Conservation (phyloP, 805 yeast species). For the Debaryomyces prosopidis region DNA sequence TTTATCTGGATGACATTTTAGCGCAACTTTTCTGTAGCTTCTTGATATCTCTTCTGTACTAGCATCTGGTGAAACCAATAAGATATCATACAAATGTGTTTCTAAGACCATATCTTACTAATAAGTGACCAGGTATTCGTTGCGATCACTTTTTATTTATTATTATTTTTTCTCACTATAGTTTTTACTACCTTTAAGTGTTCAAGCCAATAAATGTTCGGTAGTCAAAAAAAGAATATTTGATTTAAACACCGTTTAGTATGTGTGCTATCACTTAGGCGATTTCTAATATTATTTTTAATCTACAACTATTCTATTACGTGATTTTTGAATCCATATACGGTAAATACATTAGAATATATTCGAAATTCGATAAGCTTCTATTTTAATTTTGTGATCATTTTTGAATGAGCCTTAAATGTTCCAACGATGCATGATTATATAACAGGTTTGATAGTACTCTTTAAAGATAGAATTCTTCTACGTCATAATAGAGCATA, state of each 20-base stretch:
- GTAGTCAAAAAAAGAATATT: background rate
- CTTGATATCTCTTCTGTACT: slow-evolving; percentile 37
- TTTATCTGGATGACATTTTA: slow-evolving; percentile 67
- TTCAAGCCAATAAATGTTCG: too few relatives aligned
- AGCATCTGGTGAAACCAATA: slow-evolving; percentile 31
- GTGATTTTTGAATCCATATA: background rate
- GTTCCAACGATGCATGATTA: too few relatives aligned
- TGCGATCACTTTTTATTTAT: too few relatives aligned
- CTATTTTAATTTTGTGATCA: slow-evolving; percentile 1
- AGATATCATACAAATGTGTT: slow-evolving; percentile 33
- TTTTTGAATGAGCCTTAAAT: too few relatives aligned
- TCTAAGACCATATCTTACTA: slow-evolving; percentile 14
- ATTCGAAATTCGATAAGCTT: slow-evolving; percentile 5
- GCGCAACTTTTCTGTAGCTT: slow-evolving; percentile 39
- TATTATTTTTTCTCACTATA: too few relatives aligned
- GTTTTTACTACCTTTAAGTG: too few relatives aligned
- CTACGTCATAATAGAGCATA: too few relatives aligned
- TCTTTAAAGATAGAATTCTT: too few relatives aligned
- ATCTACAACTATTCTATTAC: too few relatives aligned
- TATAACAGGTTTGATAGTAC: too few relatives aligned
- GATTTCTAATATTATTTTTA: too few relatives aligned
- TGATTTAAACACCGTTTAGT: background rate
- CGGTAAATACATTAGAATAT: background rate
- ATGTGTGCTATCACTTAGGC: too few relatives aligned
- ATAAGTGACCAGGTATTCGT: background rate